Base-by-base conservation (phyloP, 805 yeast species). In the Cyberlindnera bimundalis region DNA sequence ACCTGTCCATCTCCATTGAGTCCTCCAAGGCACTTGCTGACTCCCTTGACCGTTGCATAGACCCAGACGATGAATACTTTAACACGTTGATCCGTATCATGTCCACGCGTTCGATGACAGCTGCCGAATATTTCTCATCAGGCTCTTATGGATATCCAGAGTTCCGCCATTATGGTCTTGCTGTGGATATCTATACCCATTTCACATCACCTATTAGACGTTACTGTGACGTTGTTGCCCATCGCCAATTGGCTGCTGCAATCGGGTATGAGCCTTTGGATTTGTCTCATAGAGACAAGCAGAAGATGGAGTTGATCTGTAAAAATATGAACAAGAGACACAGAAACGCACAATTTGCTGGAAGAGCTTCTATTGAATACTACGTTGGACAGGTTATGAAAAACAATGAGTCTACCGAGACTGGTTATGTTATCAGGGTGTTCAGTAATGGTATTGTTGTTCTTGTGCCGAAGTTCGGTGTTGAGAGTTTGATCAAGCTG, bases 91-190 rank as follows among this genome's bases (percentile, higher is more conserved):
- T 91, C 6, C 81, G 99, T 63, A 93, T 93, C 50, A 84, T 93
- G 96, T 93, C 97, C 7, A 93, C 99, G 0, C 76, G 99, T 56
- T 91, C 98, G 66, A 93, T 93, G 99, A 87, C 89, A 84, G 96
- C 99, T 2, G 99, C 99, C 2, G 97, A 91, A 60, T 93, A 93
- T 60, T 93, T 93, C 67, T 81, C 95, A 10, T 78, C 96, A 0
- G 98, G 99, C 8, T 79, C 84, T 13, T 87, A 73, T 56, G 85
- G 95, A 9, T 87, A 88, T 58, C 80, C 95, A 12, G 99, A 93
- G 50, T 93, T 87, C 70, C 79, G 83, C 47, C 99, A 93, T 71
- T 93, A 93, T 63, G 99, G 99, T 62, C 73, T 93, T 48, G 99
- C 99, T 3, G 89, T 91, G 38, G 97, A 90, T 53, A 93, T 93